A percentile compares a stretch with the other conserved stretches of the same genome.
These are phyloP conservation scores for Amesomyces nigricolor DNA, from an alignment of 2,329 filamentous ascomycete genomes.

Conservation along the genomic window DNA sequence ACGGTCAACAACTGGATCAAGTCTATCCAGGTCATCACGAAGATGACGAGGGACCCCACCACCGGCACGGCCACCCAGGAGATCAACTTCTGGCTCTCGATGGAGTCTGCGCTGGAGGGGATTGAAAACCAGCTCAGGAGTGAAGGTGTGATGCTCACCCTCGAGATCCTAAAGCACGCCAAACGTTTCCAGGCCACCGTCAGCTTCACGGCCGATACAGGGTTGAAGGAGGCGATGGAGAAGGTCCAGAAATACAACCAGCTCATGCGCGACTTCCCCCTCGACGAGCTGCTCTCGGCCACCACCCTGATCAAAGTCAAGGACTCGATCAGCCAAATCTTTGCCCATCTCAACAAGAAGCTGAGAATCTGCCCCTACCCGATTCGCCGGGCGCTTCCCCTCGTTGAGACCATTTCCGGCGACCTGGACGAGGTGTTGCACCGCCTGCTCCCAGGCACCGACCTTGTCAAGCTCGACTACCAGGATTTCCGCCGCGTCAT, in stretches of 20 bases:
- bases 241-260: constrained; percentile 98
- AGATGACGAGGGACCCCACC: constrained; percentile 78
- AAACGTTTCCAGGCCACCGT: constrained; percentile 98
- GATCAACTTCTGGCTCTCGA: constrained; percentile 98
- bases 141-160: constrained; percentile 81
- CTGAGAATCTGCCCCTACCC: constrained; percentile 94
- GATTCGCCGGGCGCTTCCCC: constrained; percentile 78
- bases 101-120: constrained; percentile 87
- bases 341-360: constrained; percentile 95
- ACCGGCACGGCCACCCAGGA: constrained; percentile 84
- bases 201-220: constrained; percentile 93
- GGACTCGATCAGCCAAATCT: constrained; percentile 84
- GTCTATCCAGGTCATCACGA: constrained; percentile 93
- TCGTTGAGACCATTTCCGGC: constrained; percentile 95
- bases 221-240: constrained; percentile 91
- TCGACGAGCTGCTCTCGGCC: constrained; percentile 90
- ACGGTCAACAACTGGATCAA: constrained; percentile 98
- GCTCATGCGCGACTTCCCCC: constrained; percentile 94
- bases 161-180: constrained; percentile 92
- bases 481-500: constrained; percentile 84
- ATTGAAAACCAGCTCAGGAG: constrained; percentile 86
- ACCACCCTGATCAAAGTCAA: constrained; percentile 83
- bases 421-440: constrained; percentile 87
- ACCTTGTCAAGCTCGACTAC: constrained; percentile 88
- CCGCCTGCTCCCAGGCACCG: constrained; percentile 74